A percentile compares a stretch with the other conserved stretches of the same genome.
phyloP scores from a whole-genome alignment of 371 early-diverging fungal species.

The Mortierella sp. region DNA sequence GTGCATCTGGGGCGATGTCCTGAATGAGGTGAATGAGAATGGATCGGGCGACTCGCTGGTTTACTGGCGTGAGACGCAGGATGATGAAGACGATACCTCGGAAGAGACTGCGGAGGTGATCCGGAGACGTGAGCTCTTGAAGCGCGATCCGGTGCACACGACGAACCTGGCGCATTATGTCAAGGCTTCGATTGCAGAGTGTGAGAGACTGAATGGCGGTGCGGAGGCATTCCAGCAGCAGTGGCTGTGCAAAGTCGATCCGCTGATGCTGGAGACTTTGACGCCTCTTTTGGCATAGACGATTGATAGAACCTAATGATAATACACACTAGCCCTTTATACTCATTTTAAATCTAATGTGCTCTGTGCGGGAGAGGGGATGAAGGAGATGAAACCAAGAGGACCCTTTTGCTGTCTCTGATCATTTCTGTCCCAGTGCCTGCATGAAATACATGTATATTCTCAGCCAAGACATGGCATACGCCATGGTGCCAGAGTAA shows the following conservation, averaged over 20 bases:
- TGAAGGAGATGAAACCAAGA: too few relatives aligned
- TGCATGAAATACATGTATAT: too few relatives aligned
- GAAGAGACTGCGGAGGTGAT: constrained; percentile 22
- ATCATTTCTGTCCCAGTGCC: too few relatives aligned
- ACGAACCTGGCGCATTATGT: constrained; percentile 64
- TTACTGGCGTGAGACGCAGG: constrained; percentile 69
- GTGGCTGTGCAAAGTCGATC: constrained; percentile 64
- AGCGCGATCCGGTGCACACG: constrained; percentile 68
- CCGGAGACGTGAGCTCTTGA: constrained; percentile 56
- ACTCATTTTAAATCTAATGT: too few relatives aligned
- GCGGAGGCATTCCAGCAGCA: constrained; percentile 54
- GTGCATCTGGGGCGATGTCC: constrained; percentile 72
- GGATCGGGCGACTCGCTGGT: constrained; percentile 73
- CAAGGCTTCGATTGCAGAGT: constrained; percentile 58
- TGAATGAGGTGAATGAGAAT: constrained; percentile 69
- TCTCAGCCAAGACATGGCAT: too few relatives aligned
- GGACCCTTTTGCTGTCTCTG: too few relatives aligned
- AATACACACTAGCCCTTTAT: too few relatives aligned
- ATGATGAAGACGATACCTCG: constrained; percentile 67
- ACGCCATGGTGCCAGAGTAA: too few relatives aligned
- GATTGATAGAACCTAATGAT: not conserved
- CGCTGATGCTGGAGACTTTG: constrained; percentile 60
- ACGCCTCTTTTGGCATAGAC: constrained; percentile 33
- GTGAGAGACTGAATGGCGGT: constrained; percentile 60
- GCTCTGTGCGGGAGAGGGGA: too few relatives aligned